Conservation (phyloP, 2,329 filamentous ascomycete genomes). For the Aureobasidium sp. region DNA sequence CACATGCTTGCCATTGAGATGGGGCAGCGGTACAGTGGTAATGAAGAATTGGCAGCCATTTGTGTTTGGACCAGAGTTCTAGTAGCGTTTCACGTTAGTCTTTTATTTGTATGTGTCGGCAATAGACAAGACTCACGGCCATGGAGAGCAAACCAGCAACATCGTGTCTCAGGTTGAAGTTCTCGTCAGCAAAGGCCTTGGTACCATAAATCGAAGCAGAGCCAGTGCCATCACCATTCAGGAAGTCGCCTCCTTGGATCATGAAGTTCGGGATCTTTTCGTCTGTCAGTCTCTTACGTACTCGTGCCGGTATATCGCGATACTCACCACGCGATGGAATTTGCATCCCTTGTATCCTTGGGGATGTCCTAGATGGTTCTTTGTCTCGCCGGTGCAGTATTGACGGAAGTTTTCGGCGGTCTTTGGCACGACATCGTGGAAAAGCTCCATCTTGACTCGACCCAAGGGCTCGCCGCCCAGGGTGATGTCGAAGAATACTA, state of each 20-base stretch:
- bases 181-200: conserved; percentile 82
- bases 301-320: not conserved
- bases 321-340: conserved; percentile 82
- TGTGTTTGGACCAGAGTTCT: conserved; percentile 87
- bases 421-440: conserved; percentile 63
- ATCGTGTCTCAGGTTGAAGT: conserved; percentile 75
- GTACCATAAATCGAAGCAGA: conserved; percentile 75
- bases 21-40: conserved; percentile 78
- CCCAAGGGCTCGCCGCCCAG: conserved; percentile 80
- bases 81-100: not conserved
- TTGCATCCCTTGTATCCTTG: conserved; percentile 93
- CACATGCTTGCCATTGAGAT: conserved; percentile 87
- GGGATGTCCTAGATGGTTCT: conserved; percentile 66
- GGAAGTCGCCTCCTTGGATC: conserved; percentile 94
- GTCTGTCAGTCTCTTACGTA: not conserved
- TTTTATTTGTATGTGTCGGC: not conserved
- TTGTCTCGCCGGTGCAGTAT: conserved; percentile 91
- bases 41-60: conserved; percentile 98
- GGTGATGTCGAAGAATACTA: conserved; percentile 71
- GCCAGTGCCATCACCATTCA: conserved; percentile 86
- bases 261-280: conserved; percentile 86
- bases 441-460: conserved; percentile 84
- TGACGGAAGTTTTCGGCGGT: conserved; percentile 97
- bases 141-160: conserved; percentile 77
- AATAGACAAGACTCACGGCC: conserved; percentile 58